phyloP scores from a whole-genome alignment of 2,329 filamentous ascomycete genomes.

The Cladophialophora exuberans region DNA sequence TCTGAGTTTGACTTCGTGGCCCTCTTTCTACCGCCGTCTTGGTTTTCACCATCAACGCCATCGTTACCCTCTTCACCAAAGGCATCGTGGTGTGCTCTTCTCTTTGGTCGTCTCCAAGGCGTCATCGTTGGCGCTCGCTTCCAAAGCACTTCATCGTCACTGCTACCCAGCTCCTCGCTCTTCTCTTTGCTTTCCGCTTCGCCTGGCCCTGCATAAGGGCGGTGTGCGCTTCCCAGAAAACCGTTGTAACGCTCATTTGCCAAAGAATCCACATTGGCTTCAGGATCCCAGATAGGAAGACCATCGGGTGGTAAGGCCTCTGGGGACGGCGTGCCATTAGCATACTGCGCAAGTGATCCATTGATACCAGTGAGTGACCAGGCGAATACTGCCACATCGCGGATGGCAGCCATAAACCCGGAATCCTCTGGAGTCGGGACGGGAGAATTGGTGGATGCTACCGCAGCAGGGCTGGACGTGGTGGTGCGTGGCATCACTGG shows the following conservation, averaged over 20 bases:
- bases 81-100: slow-evolving; percentile 30
- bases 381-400: slow-evolving; percentile 84
- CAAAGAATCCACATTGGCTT: slow-evolving; percentile 27
- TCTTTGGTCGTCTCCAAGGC: slow-evolving; percentile 31
- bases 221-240: slow-evolving; percentile 32
- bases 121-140: slow-evolving; percentile 28
- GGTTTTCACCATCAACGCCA: slow-evolving; percentile 22
- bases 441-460: slow-evolving; percentile 44
- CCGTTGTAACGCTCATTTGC: slow-evolving; percentile 30
- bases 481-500: slow-evolving; percentile 56
- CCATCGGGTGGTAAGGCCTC: slow-evolving; percentile 65
- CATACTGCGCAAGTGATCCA: slow-evolving; percentile 68
- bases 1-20: slow-evolving; percentile 19
- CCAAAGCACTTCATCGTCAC: slow-evolving; percentile 34
- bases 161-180: slow-evolving; percentile 26
- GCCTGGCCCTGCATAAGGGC: slow-evolving; percentile 19
- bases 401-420: slow-evolving; percentile 77
- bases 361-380: slow-evolving; percentile 84
- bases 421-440: slow-evolving; percentile 40
- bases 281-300: slow-evolving; percentile 63
- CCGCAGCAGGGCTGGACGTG: slow-evolving; percentile 13
- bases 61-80: slow-evolving; percentile 28
- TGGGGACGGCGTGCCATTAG: slow-evolving; percentile 64
- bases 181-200: slow-evolving; percentile 9
- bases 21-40: slow-evolving; percentile 23